Evolutionary conservation across 768 basidiomycete genomes (phyloP).

Genomic region (Cystoderma amianthinum): DNA sequence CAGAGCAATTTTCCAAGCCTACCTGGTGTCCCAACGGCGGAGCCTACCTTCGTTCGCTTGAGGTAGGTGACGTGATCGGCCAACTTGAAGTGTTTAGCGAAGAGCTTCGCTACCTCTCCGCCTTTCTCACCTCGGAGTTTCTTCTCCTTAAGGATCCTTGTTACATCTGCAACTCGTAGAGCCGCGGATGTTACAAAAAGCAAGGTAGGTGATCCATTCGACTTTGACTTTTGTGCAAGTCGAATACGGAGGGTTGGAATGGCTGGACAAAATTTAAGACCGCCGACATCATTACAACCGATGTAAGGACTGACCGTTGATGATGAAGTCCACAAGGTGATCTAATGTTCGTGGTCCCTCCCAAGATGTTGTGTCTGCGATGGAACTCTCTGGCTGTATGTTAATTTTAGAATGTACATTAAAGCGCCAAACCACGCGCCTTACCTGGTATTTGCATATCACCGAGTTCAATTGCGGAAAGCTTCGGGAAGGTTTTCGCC

Average conservation of each 20-base stretch:
- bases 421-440: conserved; percentile 13
- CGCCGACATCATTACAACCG: not conserved
- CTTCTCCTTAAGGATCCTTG: conserved; percentile 64
- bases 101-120: conserved; percentile 91
- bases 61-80: conserved; percentile 83
- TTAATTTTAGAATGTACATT: conserved; percentile 36
- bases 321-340: conserved; percentile 68
- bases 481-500: conserved; percentile 57
- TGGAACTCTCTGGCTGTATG: conserved; percentile 56
- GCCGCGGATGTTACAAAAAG: conserved; percentile 86
- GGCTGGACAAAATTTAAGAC: conserved; percentile 28
- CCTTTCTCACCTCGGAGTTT: conserved; percentile 73
- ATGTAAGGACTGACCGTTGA: conserved; percentile 42
- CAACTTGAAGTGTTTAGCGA: conserved; percentile 92
- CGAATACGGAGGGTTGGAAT: conserved; percentile 63
- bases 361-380: conserved; percentile 74
- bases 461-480: conserved; percentile 72
- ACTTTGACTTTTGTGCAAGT: conserved; percentile 69
- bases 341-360: conserved; percentile 66
- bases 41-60: conserved; percentile 76
- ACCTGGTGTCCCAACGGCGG: conserved; percentile 90
- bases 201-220: conserved; percentile 79
- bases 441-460: conserved; percentile 76
- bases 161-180: conserved; percentile 84
- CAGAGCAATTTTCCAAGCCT: conserved; percentile 81